phyloP scores from a whole-genome alignment of 2,329 filamentous ascomycete genomes.

The Fusarium albidum region DNA sequence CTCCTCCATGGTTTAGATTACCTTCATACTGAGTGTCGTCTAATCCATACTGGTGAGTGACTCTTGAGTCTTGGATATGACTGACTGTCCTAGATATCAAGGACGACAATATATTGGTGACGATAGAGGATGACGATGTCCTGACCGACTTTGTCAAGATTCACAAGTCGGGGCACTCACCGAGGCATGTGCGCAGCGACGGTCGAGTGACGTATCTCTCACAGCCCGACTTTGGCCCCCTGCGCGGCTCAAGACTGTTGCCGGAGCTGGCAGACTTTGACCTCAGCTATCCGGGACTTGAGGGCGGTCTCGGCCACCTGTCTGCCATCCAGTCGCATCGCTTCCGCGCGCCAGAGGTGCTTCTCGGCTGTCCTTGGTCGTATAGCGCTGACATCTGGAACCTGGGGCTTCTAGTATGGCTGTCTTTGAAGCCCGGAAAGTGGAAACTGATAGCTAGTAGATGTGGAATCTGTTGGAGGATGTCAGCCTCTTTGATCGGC shows the following conservation, averaged over 20 bases:
- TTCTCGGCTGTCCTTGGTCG: conserved; percentile 32
- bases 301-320: conserved; percentile 11
- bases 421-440: too few species aligned
- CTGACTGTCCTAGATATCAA: conserved; percentile 29
- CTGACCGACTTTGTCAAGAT: conserved; percentile 12
- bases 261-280: conserved; percentile 33
- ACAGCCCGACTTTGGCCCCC: conserved; percentile 23
- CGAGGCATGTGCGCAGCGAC: conserved; percentile 12
- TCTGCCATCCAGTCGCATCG: conserved; percentile 33
- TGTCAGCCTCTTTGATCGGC: conserved; percentile 24
- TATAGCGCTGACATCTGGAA: conserved; percentile 18
- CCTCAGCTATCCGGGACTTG: conserved; percentile 19
- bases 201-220: conserved; percentile 28
- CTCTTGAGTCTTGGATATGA: rapidly evolving
- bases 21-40: conserved; percentile 27
- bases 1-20: conserved; percentile 33
- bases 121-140: conserved; percentile 26
- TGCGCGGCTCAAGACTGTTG: conserved; percentile 14
- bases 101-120: conserved; percentile 36
- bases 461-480: conserved; percentile 38
- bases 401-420: conserved; percentile 9
- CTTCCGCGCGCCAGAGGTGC: conserved; percentile 36
- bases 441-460: conserved; percentile 9
- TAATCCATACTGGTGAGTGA: conserved; percentile 35
- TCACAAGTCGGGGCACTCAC: conserved; percentile 1